Evolutionary conservation across 2,329 filamentous ascomycete species (phyloP), one percentile per base, ranked within the genome.

Genomic region (Monilinia laxa): DNA sequence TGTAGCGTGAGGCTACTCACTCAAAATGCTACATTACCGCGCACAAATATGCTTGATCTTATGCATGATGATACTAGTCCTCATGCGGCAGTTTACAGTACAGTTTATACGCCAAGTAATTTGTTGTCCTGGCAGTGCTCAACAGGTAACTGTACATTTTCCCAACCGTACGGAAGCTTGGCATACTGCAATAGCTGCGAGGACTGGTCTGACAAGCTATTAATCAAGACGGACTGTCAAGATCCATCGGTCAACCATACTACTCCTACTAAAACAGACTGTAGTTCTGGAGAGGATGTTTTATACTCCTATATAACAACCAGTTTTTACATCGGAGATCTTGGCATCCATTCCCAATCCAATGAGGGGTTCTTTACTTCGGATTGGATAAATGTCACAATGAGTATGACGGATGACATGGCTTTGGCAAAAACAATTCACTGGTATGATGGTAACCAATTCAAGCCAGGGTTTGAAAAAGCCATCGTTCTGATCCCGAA

Each of bases 121-220:
- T 55, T 20, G 9, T n/a, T 38, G 1, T 20, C 18, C 10, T 55
- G 53, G 53, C 53, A 55, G 4, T 55, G 53, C 7, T 1, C 0
- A 55, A 55, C 28, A 55, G 53, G 53, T 7, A 55, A 38, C 10
- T 55, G 28, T 10, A 55, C 28, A 14, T 55, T 55, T n/a, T 55
- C 53, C n/a, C 14, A 35, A 0, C 20, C 10, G 11, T 55, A 55
- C 20, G 2, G 10, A 14, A n/a, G 10, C 11, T 5, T 55, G 18
- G 53, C 18, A 55, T 55, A 55, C 28, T 55, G 53, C 20, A n/a
- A 28, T 10, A 35, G 28, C 2, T 55, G 28, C 38, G 18, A 55
- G n/a, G 53, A 55, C 1, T n/a, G 18, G 20, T 55, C 53, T 18
- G 28, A n/a, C 10, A 38, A 55, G 11, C 53, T 55, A 1, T 20